Conservation (phyloP, 23 red algal species). For the Chondrus crispus region DNA sequence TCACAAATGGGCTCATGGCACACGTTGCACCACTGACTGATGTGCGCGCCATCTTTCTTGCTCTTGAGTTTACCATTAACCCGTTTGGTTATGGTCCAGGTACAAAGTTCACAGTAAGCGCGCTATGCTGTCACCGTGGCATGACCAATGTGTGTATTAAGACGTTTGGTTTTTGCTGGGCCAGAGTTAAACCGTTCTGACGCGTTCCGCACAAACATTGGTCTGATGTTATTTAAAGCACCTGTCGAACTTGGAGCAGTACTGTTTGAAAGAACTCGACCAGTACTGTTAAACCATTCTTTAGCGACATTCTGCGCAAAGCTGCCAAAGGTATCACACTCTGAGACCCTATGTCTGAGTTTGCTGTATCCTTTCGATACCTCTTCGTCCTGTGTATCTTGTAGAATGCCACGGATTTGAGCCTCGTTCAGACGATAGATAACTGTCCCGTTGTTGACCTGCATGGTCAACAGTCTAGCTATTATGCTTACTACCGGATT, state of each 20-base stretch:
- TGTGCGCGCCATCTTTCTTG: not conserved
- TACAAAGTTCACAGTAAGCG: not conserved
- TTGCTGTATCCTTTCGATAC: not conserved
- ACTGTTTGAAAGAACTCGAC: not conserved
- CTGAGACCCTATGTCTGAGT: not conserved
- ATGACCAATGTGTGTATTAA: not conserved
- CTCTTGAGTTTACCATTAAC: not conserved
- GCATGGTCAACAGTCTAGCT: not conserved
- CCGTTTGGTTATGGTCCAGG: not conserved
- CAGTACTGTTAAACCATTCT: not conserved
- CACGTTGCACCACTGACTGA: not conserved
- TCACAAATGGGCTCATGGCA: not conserved
- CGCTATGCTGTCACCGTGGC: not conserved
- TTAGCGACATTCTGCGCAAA: conserved; percentile 1
- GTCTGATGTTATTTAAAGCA: not conserved
- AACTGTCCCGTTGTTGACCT: not conserved
- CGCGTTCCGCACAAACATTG: not conserved
- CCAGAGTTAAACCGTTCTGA: not conserved
- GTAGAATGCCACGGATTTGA: not conserved
- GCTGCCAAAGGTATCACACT: not conserved
- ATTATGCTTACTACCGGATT: not conserved
- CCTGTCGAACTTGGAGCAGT: not conserved
- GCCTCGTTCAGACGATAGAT: not conserved
- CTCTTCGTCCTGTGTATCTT: not conserved
- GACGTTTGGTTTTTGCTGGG: not conserved